Conservation (phyloP, 2,329 filamentous ascomycete species). For the Verticillium isaacii region DNA sequence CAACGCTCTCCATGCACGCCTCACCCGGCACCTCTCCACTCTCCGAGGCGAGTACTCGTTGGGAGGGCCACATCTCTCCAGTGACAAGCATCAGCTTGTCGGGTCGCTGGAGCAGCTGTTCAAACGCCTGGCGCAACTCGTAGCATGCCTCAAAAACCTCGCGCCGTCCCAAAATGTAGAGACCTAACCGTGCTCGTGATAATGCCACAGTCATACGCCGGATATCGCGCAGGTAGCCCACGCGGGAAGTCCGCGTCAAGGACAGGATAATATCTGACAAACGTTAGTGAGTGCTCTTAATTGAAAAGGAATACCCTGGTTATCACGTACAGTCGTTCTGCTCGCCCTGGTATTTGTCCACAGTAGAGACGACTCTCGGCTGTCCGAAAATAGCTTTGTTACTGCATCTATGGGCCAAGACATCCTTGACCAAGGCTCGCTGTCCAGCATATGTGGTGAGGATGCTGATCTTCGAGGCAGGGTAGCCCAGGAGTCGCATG, state of each 20-base stretch:
- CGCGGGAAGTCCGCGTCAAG: slow-evolving; percentile 79
- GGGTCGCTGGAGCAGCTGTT: slow-evolving; percentile 68
- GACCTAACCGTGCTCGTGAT: slow-evolving; percentile 82
- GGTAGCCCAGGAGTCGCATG: slow-evolving; percentile 93
- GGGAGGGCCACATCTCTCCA: slow-evolving; percentile 78
- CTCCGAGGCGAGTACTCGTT: slow-evolving; percentile 43
- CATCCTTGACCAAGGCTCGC: slow-evolving; percentile 79
- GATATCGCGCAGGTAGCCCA: slow-evolving; percentile 90
- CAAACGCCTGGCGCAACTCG: slow-evolving; percentile 84
- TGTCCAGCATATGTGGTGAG: slow-evolving; percentile 93
- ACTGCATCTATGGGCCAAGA: slow-evolving; percentile 77
- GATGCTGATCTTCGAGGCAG: slow-evolving; percentile 77
- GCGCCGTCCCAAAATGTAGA: slow-evolving; percentile 87
- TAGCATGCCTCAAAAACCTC: slow-evolving; percentile 85
- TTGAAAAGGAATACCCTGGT: not conserved
- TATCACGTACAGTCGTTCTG: slow-evolving; percentile 87
- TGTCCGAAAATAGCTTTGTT: slow-evolving; percentile 82
- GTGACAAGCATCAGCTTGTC: slow-evolving; percentile 78
- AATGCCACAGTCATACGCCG: slow-evolving; percentile 91
- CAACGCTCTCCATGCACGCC: slow-evolving; percentile 80
- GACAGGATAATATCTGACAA: slow-evolving; percentile 84
- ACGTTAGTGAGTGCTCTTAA: slow-evolving; percentile 14
- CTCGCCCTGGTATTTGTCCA: slow-evolving; percentile 98
- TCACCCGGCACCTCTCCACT: slow-evolving; percentile 49
- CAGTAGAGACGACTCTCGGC: slow-evolving; percentile 85